Percentiles rank a stretch among this genome's conserved stretches.
Conservation (phyloP, 371 early-diverging fungal species). For the Mucor irregularis region DNA sequence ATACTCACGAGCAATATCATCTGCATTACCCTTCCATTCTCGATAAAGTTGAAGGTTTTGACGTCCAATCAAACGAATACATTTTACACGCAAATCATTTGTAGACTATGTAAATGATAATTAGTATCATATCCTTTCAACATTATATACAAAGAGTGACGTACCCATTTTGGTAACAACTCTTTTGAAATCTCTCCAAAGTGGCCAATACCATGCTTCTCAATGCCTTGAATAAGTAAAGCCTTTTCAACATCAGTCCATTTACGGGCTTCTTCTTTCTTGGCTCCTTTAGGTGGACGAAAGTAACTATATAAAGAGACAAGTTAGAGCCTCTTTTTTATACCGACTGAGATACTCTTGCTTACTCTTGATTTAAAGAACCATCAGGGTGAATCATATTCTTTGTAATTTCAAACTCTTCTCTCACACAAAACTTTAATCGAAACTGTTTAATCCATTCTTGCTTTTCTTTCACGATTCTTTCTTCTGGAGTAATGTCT, state of each 20-base stretch:
- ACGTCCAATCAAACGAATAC: constrained; percentile 84
- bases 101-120: constrained; percentile 47
- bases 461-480: constrained; percentile 49
- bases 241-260: constrained; percentile 84
- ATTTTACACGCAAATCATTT: constrained; percentile 84
- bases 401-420: constrained; percentile 79
- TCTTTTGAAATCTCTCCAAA: constrained; percentile 85
- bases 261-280: constrained; percentile 59
- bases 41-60: constrained; percentile 87
- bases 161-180: constrained; percentile 81
- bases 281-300: constrained; percentile 68
- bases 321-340: neutral
- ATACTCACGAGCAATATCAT: constrained; percentile 72
- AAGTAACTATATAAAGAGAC: constrained; percentile 64
- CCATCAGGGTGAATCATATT: constrained; percentile 82
- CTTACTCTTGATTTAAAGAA: constrained; percentile 85
- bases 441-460: constrained; percentile 82
- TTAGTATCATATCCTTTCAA: neutral
- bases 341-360: neutral
- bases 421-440: constrained; percentile 79
- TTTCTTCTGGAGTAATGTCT: neutral
- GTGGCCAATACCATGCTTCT: constrained; percentile 85
- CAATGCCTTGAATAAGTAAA: constrained; percentile 79
- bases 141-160: constrained; percentile 2
- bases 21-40: constrained; percentile 81